Base-by-base conservation (phyloP, 768 basidiomycete species). In the Harrya chromipes region DNA sequence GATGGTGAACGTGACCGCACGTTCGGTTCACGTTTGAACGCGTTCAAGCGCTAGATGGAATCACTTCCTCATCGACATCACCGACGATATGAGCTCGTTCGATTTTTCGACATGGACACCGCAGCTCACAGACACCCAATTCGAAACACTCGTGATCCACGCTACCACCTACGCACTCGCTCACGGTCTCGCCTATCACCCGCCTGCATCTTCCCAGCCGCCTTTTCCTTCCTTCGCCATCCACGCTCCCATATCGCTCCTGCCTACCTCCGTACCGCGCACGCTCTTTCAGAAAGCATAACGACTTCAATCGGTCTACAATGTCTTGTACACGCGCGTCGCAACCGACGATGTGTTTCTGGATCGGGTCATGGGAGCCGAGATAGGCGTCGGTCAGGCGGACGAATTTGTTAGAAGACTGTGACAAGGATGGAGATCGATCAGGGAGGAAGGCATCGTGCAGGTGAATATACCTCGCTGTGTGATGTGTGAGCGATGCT, bases 261-360 rank as follows among this genome's bases (percentile, higher is more conserved):
- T 94, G 57, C 95, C 97, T 2, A 82, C 91, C 0, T 91, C 94
- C 0, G 81, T 97, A 55, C 94, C 95, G 1, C 77, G 85, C 13
- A 47, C 66, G 3, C 71, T 90, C 13, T 97, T 94, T 63, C 58
- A 78, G 4, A 74, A 75, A 17, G 91, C 88, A 0, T 68, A 78
- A 49, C 65, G 69, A 35, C 65, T 98, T 4, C 94, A 97, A 62
- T 75, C 75, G 3, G 65, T 79, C 0, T 98, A 94, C 67, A 95
- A 97, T 68, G 72, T 79, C 0, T 74, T 98, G 2, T 99, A 99
- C 62, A 82, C 91, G 0, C 77, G 87, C 12, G 75, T 97, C 46
- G 87, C 95, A 1, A 74, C 82, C 59, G 88, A 97, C 59, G 77
- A 75, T 33, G 74, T 72, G 1, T 98, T 97, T 61, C 64, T 99